Base-by-base conservation (phyloP, 148 eudicot species). In the Dysphania ambrosioides region DNA sequence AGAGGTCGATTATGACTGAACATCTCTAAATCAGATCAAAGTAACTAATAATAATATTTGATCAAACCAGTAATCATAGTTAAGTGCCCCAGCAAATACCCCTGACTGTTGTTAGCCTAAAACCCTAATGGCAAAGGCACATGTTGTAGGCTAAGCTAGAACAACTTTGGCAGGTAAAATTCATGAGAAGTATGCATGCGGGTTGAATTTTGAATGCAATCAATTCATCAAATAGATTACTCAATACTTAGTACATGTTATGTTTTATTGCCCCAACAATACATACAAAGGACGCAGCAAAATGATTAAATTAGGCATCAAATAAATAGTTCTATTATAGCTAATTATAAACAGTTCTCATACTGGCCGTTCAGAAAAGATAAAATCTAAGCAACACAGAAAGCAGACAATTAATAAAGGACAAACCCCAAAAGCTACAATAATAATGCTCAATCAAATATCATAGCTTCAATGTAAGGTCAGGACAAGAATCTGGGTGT, bases 401-500 rank as follows among this genome's bases (percentile, higher is more conserved):
- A 21, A 65, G 2, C 21, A 36, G 44, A 65, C 27, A 35, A 19
- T 19, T 8, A 10, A 65, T 8, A 34, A 6, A 32, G 19, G 19
- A 29, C 8, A 32, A 31, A 30, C 6, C 16, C 4, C 32, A 63
- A 5, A 63, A 4, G 2, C 4, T 6, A n/a, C 1, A 24, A 40
- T 27, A 16, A n/a, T 71, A 16, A 47, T 47, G 0, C 3, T 47
- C 16, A 16, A 76, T n/a, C n/a, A n/a, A n/a, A n/a, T n/a, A n/a
- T 86, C 79, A 89, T 63, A 89, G 81, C 79, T 82, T 84, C 27
- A 89, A 80, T 6, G 91, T 84, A 73, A 89, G 93, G 76, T 89
- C 91, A 23, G 91, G 91, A 24, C 56, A 75, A 64, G 71, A 55
- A 63, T 68, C 74, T 29, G 35, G 64, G 16, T 13, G 51, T 18